Conservation (phyloP, 768 basidiomycete genomes). For the Mycena rebaudengoi region DNA sequence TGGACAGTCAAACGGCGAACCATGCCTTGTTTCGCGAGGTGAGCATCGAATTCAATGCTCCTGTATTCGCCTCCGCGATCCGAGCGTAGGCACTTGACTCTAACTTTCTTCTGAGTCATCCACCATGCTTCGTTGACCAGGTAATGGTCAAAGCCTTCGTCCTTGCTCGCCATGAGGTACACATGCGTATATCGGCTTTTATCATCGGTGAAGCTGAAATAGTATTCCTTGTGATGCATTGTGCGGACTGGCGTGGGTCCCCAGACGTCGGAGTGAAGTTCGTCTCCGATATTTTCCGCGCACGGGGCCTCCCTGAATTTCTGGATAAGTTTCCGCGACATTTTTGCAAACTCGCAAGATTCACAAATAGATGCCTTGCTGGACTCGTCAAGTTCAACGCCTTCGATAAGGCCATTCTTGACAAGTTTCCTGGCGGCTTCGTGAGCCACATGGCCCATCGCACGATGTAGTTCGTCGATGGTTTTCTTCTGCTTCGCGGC, state of each 20-base stretch:
- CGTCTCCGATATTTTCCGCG: constrained; percentile 36
- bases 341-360: constrained; percentile 41
- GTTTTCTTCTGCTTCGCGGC: constrained; percentile 13
- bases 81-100: constrained; percentile 36
- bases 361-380: constrained; percentile 35
- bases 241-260: constrained; percentile 40
- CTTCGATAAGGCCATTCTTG: constrained; percentile 29
- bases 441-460: constrained; percentile 35
- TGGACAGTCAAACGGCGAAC: constrained; percentile 30
- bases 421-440: constrained; percentile 30
- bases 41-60: constrained; percentile 26
- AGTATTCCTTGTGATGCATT: constrained; percentile 35
- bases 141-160: constrained; percentile 32
- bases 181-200: constrained; percentile 31
- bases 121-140: constrained; percentile 32
- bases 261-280: constrained; percentile 48
- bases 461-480: constrained; percentile 36
- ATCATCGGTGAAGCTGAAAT: constrained; percentile 44
- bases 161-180: constrained; percentile 37
- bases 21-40: constrained; percentile 28
- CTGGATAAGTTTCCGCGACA: constrained; percentile 32
- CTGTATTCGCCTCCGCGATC: constrained; percentile 41
- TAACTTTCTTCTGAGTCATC: constrained; percentile 32
- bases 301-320: constrained; percentile 31
- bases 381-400: constrained; percentile 30